phyloP scores from a whole-genome alignment of 2,329 filamentous ascomycete species.

The Akanthomyces lecanii region DNA sequence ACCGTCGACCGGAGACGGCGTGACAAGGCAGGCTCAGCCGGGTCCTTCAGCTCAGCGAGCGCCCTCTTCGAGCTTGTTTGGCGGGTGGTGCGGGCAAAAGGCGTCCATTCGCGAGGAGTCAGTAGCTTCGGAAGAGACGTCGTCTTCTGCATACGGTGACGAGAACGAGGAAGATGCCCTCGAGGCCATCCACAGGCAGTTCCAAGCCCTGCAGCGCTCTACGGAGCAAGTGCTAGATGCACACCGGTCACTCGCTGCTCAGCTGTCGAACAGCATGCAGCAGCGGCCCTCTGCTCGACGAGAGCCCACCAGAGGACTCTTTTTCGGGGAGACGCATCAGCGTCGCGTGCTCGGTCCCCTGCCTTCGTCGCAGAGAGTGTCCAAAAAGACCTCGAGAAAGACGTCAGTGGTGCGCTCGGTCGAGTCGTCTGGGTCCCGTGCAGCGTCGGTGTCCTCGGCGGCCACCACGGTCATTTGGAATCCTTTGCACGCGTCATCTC shows the following conservation, averaged over 20 bases:
- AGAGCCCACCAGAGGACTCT: not conserved
- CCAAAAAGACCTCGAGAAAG: not conserved
- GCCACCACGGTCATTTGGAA: not conserved
- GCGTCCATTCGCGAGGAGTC: not conserved
- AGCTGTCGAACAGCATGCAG: not conserved
- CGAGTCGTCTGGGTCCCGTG: not conserved
- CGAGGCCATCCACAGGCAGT: too few species aligned
- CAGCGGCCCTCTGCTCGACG: not conserved
- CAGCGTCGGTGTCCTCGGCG: not conserved
- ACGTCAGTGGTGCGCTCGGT: not conserved
- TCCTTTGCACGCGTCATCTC: not conserved
- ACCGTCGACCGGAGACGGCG: not conserved
- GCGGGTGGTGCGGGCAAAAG: not conserved
- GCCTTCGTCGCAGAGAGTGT: conserved; percentile 3
- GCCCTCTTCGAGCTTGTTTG: not conserved
- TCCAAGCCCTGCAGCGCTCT: not conserved
- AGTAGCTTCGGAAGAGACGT: not conserved
- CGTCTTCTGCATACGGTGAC: not conserved
- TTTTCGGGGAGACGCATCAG: not conserved
- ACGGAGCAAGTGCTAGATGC: not conserved
- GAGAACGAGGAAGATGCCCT: not conserved
- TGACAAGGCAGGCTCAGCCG: not conserved
- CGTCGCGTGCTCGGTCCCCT: conserved; percentile 2
- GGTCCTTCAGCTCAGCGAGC: not conserved
- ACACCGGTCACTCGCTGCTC: not conserved